Conservation (phyloP, 208 protist genomes). For the Trypanosoma mega region DNA sequence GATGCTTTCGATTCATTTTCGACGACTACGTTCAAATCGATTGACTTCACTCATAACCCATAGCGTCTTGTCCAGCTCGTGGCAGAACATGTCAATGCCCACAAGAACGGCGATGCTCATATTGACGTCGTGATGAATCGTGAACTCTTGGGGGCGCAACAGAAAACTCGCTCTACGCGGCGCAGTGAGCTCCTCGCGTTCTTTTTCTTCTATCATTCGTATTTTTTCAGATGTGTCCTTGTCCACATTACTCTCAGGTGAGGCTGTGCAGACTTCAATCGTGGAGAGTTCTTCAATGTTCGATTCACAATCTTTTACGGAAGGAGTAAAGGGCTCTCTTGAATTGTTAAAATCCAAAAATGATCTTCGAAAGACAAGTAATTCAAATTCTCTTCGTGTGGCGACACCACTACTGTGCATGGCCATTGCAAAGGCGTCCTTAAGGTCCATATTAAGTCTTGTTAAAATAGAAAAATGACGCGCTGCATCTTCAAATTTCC, state of each 20-base stretch:
- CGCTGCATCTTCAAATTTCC: slow-evolving; percentile 25
- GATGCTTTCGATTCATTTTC: neutral
- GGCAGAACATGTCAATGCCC: slow-evolving; percentile 51
- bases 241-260: neutral
- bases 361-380: slow-evolving; percentile 31
- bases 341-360: slow-evolving; percentile 5
- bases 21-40: slow-evolving; percentile 32
- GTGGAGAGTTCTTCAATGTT: neutral
- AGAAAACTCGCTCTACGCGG: slow-evolving; percentile 26
- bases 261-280: neutral
- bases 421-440: slow-evolving; percentile 31
- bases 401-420: slow-evolving; percentile 33
- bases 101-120: slow-evolving; percentile 60
- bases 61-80: slow-evolving; percentile 37
- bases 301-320: neutral
- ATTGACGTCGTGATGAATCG: slow-evolving; percentile 52
- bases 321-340: neutral
- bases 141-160: slow-evolving; percentile 29
- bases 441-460: slow-evolving; percentile 29
- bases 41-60: slow-evolving; percentile 51
- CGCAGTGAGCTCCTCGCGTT: slow-evolving; percentile 21
- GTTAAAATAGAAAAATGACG: slow-evolving; percentile 40
- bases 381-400: slow-evolving; percentile 30
- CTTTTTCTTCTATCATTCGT: neutral
- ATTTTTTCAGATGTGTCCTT: neutral